Percentiles rank a stretch among this genome's conserved stretches.
phyloP scores from a whole-genome alignment of 2,329 filamentous ascomycete species.

The Kalmusia sp. region DNA sequence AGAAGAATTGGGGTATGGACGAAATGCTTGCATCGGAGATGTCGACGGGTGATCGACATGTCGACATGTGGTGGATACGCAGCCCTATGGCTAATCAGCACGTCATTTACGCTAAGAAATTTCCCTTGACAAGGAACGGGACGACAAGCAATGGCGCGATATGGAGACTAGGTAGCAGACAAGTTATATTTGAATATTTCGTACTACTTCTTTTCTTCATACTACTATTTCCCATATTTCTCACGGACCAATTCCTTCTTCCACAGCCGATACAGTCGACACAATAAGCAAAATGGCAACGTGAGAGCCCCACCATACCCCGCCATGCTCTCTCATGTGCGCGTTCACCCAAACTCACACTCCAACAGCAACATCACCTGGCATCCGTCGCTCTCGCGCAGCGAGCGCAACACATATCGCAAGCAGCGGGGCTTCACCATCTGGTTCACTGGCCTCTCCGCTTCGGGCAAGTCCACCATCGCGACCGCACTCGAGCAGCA shows the following conservation, averaged over 20 bases:
- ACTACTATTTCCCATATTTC: not conserved
- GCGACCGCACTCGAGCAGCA: conserved; percentile 97
- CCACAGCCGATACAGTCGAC: not conserved
- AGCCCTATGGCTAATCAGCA: conserved; percentile 18
- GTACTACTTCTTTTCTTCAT: not conserved
- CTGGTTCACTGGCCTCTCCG: conserved; percentile 97
- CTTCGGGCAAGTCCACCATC: conserved; percentile 96
- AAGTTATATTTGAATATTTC: conserved; percentile 6
- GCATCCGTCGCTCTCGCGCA: conserved; percentile 81
- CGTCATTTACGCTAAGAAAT: conserved; percentile 38
- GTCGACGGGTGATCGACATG: conserved; percentile 5
- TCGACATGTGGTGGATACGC: not conserved
- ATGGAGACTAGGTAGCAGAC: conserved; percentile 3
- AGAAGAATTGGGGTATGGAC: no score
- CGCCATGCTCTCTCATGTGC: conserved; percentile 31
- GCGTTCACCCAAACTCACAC: conserved; percentile 19
- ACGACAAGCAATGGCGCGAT: conserved; percentile 1
- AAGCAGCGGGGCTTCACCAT: conserved; percentile 91
- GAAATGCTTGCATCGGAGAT: no score
- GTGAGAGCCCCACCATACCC: conserved; percentile 43
- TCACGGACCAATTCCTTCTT: not conserved
- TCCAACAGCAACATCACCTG: conserved; percentile 81
- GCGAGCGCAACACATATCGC: conserved; percentile 76
- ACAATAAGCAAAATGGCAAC: conserved; percentile 39
- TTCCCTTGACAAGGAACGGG: conserved; percentile 17